Base-by-base conservation (phyloP, 176 grass and related monocot genomes). In the Musa troglodytarum region DNA sequence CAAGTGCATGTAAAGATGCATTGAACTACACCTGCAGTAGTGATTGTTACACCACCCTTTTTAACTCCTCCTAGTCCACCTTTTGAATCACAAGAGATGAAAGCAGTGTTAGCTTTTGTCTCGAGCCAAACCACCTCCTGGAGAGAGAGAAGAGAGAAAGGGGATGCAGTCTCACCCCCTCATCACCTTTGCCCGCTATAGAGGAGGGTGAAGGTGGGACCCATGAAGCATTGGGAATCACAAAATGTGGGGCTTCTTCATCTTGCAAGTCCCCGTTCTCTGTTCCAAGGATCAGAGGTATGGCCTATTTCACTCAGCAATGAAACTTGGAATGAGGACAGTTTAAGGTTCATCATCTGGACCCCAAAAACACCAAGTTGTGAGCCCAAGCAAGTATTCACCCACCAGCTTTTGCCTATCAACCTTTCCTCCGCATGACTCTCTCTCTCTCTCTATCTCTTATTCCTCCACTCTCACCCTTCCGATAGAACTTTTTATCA, bases 351-450 rank as follows among this genome's bases (percentile, higher is more conserved):
- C 34, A 43, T 43, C 34, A 43, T 43, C 34, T 43, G 34, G 34
- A 15, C 29, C 68, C 68, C 9, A 19, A n/a, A 20, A 43, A 70
- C 22, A 65, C 2, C 49, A 70, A 50, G 9, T 20, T 20, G 16
- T 70, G 68, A 51, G 29, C 43, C 16, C n/a, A 51, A 70, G 43
- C 11, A 43, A 9, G 16, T 8, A 34, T 15, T 50, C 34, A 43
- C 34, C 34, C 34, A 34, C 68, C 68, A 70, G 68, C 68, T 70
- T 70, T 65, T 12, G 24, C 63, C 49, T 70, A 43, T 70, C 51
- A 51, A 13, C 68, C 20, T 65, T 70, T 70, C 8, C 10, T 70
- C 51, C 14, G 23, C 63, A 65, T 65, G 63, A 20, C 63, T 65
- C 63, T 13, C 10, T 65, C 29, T 63, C 12, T 25, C 63, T 2